A percentile compares a stretch with the other conserved stretches of the same genome.
These are phyloP conservation scores for Cystofilobasidium ferigula DNA, from an alignment of 768 basidiomycete genomes.

Conservation along the genomic window DNA sequence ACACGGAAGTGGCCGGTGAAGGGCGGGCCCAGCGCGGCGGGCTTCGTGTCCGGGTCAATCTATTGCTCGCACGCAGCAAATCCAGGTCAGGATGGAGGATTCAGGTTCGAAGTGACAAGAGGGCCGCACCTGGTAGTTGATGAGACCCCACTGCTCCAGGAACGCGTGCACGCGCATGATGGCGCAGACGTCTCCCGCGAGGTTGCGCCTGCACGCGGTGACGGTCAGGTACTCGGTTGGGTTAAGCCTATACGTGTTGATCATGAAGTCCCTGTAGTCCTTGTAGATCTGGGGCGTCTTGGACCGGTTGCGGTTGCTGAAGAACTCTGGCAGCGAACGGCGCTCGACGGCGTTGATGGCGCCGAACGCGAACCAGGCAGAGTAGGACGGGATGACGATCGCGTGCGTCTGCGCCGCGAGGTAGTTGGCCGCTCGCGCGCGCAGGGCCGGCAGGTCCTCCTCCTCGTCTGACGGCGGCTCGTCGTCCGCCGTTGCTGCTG, in stretches of 20 bases:
- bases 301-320: constrained; percentile 83
- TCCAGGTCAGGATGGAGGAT: not conserved
- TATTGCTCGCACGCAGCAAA: constrained; percentile 34
- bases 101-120: not conserved
- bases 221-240: constrained; percentile 94
- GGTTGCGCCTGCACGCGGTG: constrained; percentile 86
- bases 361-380: constrained; percentile 95
- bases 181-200: constrained; percentile 95
- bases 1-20: constrained; percentile 99
- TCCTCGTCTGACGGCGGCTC: constrained; percentile 16
- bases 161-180: constrained; percentile 99
- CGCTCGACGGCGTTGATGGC: constrained; percentile 85
- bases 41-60: constrained; percentile 95
- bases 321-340: constrained; percentile 91
- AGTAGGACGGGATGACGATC: constrained; percentile 90
- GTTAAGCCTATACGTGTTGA: constrained; percentile 90
- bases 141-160: constrained; percentile 94
- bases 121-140: constrained; percentile 84
- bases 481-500: not conserved
- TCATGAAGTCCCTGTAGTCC: constrained; percentile 99
- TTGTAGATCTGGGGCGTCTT: constrained; percentile 98
- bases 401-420: constrained; percentile 95
- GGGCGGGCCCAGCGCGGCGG: constrained; percentile 85
- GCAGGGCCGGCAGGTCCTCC: constrained; percentile 46
- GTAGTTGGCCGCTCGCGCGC: constrained; percentile 77